Conservation (phyloP, 352 stramenopile genomes). For the Globisporangium megalacanthum region DNA sequence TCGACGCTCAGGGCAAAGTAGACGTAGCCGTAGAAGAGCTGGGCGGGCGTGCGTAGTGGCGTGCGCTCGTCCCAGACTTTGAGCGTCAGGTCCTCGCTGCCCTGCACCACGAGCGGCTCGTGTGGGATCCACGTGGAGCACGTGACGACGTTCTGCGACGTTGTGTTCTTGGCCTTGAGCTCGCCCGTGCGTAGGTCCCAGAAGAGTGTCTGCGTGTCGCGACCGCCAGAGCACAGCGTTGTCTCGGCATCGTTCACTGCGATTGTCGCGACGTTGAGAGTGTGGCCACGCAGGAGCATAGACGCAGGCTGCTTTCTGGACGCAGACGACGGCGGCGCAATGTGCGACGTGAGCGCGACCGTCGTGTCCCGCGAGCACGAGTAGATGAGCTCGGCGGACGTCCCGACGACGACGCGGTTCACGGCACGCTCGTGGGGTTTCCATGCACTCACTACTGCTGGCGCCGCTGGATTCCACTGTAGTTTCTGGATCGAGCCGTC, state of each 20-base stretch:
- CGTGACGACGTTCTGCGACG: conserved; percentile 79
- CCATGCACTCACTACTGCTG: conserved; percentile 27
- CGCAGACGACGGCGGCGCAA: conserved; percentile 3
- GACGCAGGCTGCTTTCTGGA: conserved; percentile 14
- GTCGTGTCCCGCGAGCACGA: conserved; percentile 77
- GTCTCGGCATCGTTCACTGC: conserved; percentile 44
- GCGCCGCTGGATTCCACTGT: conserved; percentile 24
- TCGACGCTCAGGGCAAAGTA: conserved; percentile 78
- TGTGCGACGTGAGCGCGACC: conserved; percentile 38
- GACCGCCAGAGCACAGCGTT: conserved; percentile 65
- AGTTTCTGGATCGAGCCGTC: conserved; percentile 53
- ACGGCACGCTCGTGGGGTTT: conserved; percentile 48
- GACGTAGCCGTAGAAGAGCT: conserved; percentile 64
- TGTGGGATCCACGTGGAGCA: conserved; percentile 75
- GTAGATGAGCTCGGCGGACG: conserved; percentile 41
- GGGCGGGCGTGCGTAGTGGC: conserved; percentile 33
- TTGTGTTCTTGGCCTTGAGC: conserved; percentile 56
- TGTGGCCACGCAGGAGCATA: conserved; percentile 37
- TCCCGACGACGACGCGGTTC: conserved; percentile 50
- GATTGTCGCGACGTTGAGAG: conserved; percentile 68
- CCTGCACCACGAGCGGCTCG: conserved; percentile 59
- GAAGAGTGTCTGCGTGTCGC: conserved; percentile 79
- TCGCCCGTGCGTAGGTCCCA: conserved; percentile 61
- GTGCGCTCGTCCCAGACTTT: conserved; percentile 75
- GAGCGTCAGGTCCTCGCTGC: conserved; percentile 76